phyloP scores from a whole-genome alignment of 495 filamentous ascomycete species.

The Trichoderma erinaceum region DNA sequence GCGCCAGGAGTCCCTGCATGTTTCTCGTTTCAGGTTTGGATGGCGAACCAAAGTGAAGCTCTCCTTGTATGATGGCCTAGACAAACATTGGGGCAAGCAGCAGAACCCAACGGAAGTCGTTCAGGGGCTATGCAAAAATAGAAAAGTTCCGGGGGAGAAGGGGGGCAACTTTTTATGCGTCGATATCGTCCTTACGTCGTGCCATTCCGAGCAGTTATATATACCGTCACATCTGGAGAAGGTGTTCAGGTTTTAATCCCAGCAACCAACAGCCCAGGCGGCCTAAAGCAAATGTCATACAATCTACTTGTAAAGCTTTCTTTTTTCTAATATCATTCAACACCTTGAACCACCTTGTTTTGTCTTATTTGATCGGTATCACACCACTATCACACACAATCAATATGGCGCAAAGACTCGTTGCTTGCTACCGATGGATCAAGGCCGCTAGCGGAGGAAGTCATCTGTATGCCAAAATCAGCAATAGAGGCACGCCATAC shows the following conservation, averaged over 20 bases:
- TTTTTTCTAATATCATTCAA: not conserved
- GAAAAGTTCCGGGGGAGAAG: not conserved
- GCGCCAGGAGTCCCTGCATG: constrained; percentile 8
- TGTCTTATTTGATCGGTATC: not conserved
- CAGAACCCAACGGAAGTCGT: not conserved
- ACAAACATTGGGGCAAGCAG: constrained; percentile 7
- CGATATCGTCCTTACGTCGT: not conserved
- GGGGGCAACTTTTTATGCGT: not conserved
- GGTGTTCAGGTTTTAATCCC: not conserved
- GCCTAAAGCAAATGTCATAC: not conserved
- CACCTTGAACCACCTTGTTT: not conserved
- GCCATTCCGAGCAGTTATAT: not conserved
- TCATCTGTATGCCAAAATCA: not conserved
- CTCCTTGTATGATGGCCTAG: constrained; percentile 1
- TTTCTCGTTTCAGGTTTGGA: constrained; percentile 11
- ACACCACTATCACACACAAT: not conserved
- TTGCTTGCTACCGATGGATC: constrained; percentile 12
- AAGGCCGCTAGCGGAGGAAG: not conserved
- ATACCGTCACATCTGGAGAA: not conserved
- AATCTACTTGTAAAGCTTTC: not conserved
- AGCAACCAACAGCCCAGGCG: not conserved
- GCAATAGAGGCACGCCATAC: not conserved
- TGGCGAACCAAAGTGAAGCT: constrained; percentile 13
- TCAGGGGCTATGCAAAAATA: not conserved
- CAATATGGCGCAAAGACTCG: not conserved